phyloP scores from a whole-genome alignment of 345 rosid species.

The Brassica carinata region DNA sequence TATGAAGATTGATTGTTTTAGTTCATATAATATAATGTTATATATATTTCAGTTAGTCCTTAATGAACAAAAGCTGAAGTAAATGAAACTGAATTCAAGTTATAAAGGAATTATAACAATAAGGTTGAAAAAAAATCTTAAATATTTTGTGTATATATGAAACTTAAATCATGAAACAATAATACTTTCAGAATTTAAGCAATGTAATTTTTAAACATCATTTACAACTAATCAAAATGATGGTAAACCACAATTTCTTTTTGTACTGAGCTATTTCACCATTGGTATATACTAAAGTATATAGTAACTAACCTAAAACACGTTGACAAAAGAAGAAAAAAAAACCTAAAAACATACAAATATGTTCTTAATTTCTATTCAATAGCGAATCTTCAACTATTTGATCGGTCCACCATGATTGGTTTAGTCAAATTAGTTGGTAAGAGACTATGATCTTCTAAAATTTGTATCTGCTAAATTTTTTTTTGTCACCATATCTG shows the following conservation, averaged over 20 bases:
- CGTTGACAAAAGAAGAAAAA: too few species aligned
- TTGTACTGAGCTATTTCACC: background rate
- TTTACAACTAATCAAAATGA: too few species aligned
- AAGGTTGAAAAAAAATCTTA: background rate
- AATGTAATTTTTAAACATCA: too few species aligned
- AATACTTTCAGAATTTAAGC: too few species aligned
- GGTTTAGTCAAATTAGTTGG: background rate
- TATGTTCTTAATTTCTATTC: background rate
- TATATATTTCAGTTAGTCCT: background rate
- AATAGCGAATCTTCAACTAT: background rate
- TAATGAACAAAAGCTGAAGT: background rate
- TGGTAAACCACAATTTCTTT: background rate
- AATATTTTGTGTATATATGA: background rate
- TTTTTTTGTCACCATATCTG: too few species aligned
- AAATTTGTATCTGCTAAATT: background rate
- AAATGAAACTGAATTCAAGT: background rate
- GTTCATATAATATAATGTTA: background rate
- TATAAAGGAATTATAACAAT: background rate
- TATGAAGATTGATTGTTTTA: background rate
- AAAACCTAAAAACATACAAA: background rate
- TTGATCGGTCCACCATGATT: background rate
- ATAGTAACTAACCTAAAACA: background rate
- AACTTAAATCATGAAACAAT: too few species aligned
- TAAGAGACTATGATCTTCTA: background rate
- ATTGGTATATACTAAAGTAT: background rate